Percentiles rank a stretch among this genome's conserved stretches.
Conservation (phyloP, 1,284 basidiomycete species). For the Phellinidium pouzarii region DNA sequence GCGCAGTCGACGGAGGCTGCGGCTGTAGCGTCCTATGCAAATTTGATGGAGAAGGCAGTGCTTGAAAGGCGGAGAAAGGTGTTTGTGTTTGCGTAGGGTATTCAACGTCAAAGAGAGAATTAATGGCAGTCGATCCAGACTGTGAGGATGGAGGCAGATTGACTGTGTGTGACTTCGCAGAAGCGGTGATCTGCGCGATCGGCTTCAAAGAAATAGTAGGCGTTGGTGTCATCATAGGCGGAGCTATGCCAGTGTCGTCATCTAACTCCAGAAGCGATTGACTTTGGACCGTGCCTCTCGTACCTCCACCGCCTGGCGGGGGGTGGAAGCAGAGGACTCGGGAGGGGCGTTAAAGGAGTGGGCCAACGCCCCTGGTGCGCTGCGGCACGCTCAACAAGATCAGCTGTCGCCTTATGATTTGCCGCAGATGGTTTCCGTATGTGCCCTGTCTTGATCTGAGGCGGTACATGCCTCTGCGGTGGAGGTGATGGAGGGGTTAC, state of each 20-base stretch:
- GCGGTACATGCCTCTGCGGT: conserved; percentile 12
- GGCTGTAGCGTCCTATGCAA: conserved; percentile 4
- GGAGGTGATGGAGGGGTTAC: conserved; percentile 4
- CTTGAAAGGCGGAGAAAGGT: background rate
- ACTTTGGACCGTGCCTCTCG: conserved; percentile 5
- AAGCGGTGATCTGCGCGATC: conserved; percentile 9
- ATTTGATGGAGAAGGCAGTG: background rate
- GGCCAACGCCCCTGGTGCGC: conserved; percentile 52
- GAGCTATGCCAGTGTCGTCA: conserved; percentile 19
- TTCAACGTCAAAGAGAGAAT: background rate
- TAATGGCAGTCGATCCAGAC: background rate
- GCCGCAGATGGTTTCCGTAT: conserved; percentile 12
- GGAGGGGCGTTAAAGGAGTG: conserved; percentile 50
- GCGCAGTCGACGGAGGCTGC: conserved; percentile 17
- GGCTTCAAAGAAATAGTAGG: conserved; percentile 10
- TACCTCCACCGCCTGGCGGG: conserved; percentile 14
- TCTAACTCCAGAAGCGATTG: conserved; percentile 25
- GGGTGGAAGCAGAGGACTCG: conserved; percentile 36
- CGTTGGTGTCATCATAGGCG: conserved; percentile 10
- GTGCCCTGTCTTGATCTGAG: conserved; percentile 10
- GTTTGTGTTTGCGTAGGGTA: background rate
- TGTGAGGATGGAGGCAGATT: background rate
- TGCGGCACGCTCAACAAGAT: conserved; percentile 28
- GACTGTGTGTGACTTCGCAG: background rate
- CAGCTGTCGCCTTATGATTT: conserved; percentile 16